These are phyloP conservation scores for Balakata baccata DNA, from an alignment of 345 rosid species.

Conservation along the genomic window DNA sequence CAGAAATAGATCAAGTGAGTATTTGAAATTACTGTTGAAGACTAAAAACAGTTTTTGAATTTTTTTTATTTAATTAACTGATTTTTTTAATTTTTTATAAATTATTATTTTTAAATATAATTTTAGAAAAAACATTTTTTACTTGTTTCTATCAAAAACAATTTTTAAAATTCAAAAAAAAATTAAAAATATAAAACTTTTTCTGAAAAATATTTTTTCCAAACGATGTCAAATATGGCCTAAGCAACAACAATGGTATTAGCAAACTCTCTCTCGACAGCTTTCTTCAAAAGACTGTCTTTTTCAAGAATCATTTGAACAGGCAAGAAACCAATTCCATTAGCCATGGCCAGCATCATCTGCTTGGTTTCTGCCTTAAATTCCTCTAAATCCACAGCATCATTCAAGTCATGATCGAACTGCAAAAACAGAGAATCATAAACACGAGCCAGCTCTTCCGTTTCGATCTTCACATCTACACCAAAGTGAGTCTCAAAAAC, in stretches of 20 bases:
- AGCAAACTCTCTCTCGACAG: slow-evolving; percentile 41
- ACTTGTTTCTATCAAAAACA: no score
- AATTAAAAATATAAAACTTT: no score
- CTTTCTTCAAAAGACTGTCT: slow-evolving; percentile 44
- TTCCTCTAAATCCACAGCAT: slow-evolving; percentile 41
- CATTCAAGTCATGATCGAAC: slow-evolving; percentile 44
- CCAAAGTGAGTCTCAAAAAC: slow-evolving; percentile 43
- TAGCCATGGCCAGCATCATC: slow-evolving; percentile 50
- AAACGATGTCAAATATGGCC: no score
- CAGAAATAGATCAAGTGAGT: neutral
- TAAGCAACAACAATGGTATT: slow-evolving; percentile 16
- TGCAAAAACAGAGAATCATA: slow-evolving; percentile 33
- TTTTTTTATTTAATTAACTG: no score
- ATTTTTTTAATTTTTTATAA: no score
- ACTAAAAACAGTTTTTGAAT: no score
- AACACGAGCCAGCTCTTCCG: slow-evolving; percentile 23
- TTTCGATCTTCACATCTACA: slow-evolving; percentile 29
- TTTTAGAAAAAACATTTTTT: no score
- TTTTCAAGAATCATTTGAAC: slow-evolving; percentile 49
- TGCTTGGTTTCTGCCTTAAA: slow-evolving; percentile 42
- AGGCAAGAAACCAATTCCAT: slow-evolving; percentile 48
- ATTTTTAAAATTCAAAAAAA: no score
- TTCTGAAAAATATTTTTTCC: no score
- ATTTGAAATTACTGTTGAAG: no score
- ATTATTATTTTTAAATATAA: no score